Conservation (phyloP, 2,329 filamentous ascomycete genomes). For the Penicillium sp. region DNA sequence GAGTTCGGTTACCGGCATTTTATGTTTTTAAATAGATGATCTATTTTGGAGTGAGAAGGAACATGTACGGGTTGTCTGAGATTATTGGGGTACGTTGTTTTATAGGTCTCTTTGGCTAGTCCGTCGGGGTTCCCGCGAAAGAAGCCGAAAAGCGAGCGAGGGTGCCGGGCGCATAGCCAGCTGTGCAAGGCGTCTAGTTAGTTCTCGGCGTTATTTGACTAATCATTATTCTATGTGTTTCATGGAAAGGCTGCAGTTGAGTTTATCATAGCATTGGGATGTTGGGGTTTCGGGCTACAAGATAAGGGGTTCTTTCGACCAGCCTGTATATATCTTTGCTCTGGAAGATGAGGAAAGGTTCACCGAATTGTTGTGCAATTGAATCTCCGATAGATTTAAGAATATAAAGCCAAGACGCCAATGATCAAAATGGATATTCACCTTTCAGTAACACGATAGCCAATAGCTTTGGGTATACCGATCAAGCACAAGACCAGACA, state of each 20-base stretch:
- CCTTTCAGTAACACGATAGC: slow-evolving; percentile 4
- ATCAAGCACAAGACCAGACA: slow-evolving; percentile 1
- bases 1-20: slow-evolving; percentile 41
- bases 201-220: not conserved
- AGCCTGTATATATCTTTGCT: not conserved
- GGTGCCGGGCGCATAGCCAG: not conserved
- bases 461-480: slow-evolving; percentile 10
- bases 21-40: not conserved
- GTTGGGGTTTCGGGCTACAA: not conserved
- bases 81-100: not conserved
- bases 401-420: not conserved
- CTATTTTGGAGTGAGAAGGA: no score
- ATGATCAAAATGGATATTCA: not conserved
- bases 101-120: not conserved
- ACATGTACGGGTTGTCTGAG: fast-evolving
- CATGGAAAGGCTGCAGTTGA: not conserved
- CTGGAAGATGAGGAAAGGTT: not conserved
- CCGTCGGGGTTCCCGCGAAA: not conserved
- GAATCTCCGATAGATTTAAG: not conserved
- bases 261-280: not conserved
- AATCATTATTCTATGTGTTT: not conserved
- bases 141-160: not conserved
- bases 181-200: not conserved
- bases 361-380: not conserved
- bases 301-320: not conserved